Conservation (phyloP, 179 eudicot genomes). For the Patellifolia procumbens region DNA sequence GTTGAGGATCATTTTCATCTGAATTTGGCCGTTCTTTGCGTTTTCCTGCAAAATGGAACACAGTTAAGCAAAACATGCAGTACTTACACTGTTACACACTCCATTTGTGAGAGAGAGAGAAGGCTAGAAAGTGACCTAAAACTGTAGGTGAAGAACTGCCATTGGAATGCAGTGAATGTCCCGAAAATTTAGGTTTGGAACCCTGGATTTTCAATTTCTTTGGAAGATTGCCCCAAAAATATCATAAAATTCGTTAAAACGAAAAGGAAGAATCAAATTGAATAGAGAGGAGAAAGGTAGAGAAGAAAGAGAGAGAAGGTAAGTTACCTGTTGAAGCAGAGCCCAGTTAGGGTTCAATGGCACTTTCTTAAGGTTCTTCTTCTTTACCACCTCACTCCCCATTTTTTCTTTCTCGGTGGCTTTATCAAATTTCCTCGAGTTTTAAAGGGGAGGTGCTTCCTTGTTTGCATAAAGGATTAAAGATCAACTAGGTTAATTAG, state of each 20-base stretch:
- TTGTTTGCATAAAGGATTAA: too few species aligned
- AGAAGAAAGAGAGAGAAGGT: not conserved
- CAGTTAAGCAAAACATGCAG: not conserved
- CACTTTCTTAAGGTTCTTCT: slow-evolving; percentile 24
- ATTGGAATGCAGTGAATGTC: slow-evolving; percentile 23
- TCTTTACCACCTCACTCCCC: slow-evolving; percentile 21
- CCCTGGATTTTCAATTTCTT: slow-evolving; percentile 51
- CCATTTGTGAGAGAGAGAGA: not conserved
- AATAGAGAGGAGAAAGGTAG: not conserved
- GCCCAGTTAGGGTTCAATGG: slow-evolving; percentile 41
- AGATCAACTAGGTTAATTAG: too few species aligned
- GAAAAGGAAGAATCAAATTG: not conserved
- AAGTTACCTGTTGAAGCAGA: slow-evolving; percentile 35
- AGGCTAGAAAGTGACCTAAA: slow-evolving; percentile 40
- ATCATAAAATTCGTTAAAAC: not conserved
- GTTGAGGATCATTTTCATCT: slow-evolving; percentile 34
- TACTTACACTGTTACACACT: not conserved
- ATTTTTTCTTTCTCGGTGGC: slow-evolving; percentile 5
- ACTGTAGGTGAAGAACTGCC: slow-evolving; percentile 24
- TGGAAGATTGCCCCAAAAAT: slow-evolving; percentile 12
- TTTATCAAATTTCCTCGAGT: not conserved
- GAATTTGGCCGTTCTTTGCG: slow-evolving; percentile 59
- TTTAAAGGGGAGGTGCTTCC: not conserved
- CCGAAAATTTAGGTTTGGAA: slow-evolving; percentile 27
- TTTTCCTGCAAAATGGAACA: slow-evolving; percentile 52